Evolutionary conservation across 306 rosid species (phyloP), one percentile per base, ranked within the genome.

Genomic region (Cicer judaicum): DNA sequence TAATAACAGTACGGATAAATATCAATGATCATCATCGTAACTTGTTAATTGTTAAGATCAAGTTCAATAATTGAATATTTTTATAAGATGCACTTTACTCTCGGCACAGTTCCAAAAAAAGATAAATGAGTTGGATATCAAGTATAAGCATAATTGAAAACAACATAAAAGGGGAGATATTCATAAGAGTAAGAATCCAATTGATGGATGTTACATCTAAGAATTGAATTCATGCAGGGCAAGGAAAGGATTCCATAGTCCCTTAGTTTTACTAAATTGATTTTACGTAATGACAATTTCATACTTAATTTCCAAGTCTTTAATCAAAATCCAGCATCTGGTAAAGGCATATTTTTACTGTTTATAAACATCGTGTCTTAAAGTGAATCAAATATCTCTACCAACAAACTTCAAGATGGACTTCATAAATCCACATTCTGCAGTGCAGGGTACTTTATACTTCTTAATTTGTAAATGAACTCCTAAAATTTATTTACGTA

Each of bases 241-340:
- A 15, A 77, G 69, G 43, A 57, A 77, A 69, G 18, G 62, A 19
- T 36, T 46, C 16, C 43, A 38, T 40, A 61, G 16, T 68, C 70
- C 55, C 53, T 67, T 46, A 65, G n/a, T 40, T 64, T 64, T 64
- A 49, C 10, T 13, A 40, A 50, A 19, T 49, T 39, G 55, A 41
- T 43, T 57, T 21, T 73, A 57, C 43, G 18, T 40, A 21, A 10
- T 43, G 42, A 14, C 36, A 29, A 72, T 54, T 11, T 19, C 18
- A 49, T n/a, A n/a, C 54, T 49, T 49, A 52, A 53, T 16, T 53
- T 16, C 59, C 59, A 53, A 15, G 34, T 53, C 29, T 53, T 16
- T 5, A 15, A 42, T 74, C 64, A 63, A 49, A 63, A 75, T 72
- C 38, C 72, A 39, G 46, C 60, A 74, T 48, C 11, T n/a, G 47